Conservation (phyloP, 345 rosid species). For the Eucalyptus curtisii region DNA sequence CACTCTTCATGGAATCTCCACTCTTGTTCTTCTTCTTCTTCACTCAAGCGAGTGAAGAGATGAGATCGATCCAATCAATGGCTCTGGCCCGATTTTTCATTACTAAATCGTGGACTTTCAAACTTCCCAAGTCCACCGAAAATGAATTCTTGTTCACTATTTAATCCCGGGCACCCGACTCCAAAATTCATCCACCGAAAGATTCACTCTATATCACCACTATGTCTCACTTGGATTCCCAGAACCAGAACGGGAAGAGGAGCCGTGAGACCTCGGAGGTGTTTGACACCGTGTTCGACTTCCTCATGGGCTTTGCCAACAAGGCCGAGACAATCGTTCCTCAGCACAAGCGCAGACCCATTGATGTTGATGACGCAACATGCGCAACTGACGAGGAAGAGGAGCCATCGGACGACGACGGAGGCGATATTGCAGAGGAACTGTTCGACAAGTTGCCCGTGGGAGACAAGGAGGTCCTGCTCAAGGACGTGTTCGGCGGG, state of each 20-base stretch:
- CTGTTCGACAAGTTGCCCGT: not conserved
- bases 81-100: not conserved
- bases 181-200: not conserved
- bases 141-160: not conserved
- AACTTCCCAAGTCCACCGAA: not conserved
- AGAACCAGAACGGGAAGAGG: too few species aligned
- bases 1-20: not conserved
- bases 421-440: not conserved
- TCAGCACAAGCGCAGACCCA: not conserved
- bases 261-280: too few species aligned
- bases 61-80: not conserved
- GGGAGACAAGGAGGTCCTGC: not conserved
- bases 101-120: not conserved
- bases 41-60: not conserved
- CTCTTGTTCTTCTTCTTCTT: not conserved
- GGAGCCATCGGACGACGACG: not conserved
- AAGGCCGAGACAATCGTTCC: too few species aligned
- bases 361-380: fast-evolving
- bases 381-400: too few species aligned
- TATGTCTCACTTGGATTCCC: too few species aligned
- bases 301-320: too few species aligned
- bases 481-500: not conserved
- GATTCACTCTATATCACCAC: not conserved
- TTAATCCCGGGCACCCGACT: not conserved
- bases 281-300: fast-evolving